A percentile compares a stretch with the other conserved stretches of the same genome.
These are phyloP conservation scores for Bertia moriformis DNA, from an alignment of 2,329 filamentous ascomycete genomes.

Conservation along the genomic window DNA sequence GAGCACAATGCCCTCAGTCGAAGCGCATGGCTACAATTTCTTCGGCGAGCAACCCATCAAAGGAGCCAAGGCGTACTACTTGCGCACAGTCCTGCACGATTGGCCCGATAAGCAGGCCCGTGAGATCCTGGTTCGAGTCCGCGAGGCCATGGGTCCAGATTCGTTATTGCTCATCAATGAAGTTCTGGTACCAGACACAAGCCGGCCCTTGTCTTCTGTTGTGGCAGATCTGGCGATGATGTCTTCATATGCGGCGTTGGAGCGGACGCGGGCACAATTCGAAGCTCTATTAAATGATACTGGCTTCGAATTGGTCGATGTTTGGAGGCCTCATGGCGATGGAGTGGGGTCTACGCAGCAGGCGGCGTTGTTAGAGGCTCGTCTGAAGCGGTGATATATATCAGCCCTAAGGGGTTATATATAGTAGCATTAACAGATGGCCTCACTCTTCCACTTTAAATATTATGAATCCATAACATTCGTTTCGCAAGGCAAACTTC, in stretches of 20 bases:
- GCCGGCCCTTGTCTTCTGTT: background rate
- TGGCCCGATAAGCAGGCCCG: constrained; percentile 9
- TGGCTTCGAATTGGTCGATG: background rate
- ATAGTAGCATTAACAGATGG: too few species aligned
- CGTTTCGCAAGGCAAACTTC: too few species aligned
- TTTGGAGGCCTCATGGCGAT: background rate
- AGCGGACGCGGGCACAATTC: background rate
- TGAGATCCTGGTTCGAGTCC: constrained; percentile 7
- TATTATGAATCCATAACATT: too few species aligned
- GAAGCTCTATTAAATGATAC: background rate
- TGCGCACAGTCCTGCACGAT: constrained; percentile 10
- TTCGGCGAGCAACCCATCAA: constrained; percentile 10
- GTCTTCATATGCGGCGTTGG: background rate
- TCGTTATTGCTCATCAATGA: background rate
- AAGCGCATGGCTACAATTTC: constrained; percentile 9
- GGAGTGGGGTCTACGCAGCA: background rate
- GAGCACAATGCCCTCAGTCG: background rate
- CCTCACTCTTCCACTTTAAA: too few species aligned
- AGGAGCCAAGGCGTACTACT: constrained; percentile 9
- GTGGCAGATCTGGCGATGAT: background rate
- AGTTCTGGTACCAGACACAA: background rate
- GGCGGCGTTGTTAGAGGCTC: background rate
- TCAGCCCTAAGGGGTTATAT: too few species aligned
- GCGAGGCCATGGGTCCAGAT: constrained; percentile 6
- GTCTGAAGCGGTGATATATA: too few species aligned